These are phyloP conservation scores for Pythium apleroticum DNA, from an alignment of 352 stramenopile species.

Conservation along the genomic window DNA sequence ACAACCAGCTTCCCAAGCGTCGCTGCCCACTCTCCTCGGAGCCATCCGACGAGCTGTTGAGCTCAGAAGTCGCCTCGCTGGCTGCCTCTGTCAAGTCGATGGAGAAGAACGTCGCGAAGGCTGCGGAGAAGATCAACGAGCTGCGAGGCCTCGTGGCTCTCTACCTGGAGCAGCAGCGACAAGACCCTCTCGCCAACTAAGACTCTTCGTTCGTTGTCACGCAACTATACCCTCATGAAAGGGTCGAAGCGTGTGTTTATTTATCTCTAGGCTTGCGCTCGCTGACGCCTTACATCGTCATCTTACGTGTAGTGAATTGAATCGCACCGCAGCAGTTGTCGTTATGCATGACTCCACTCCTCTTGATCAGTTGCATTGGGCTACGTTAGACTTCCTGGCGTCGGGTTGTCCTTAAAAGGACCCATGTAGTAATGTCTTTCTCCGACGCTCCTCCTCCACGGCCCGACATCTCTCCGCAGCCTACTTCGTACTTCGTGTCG, in stretches of 20 bases:
- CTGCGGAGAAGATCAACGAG: conserved; percentile 43
- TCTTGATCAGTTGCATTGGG: not conserved
- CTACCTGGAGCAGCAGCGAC: conserved; percentile 31
- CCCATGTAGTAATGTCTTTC: no score
- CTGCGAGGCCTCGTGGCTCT: conserved; percentile 44
- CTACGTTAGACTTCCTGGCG: no score
- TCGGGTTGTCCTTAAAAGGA: no score
- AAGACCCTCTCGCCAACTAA: conserved; percentile 3
- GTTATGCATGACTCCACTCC: not conserved
- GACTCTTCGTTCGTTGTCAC: not conserved
- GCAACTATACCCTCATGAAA: not conserved
- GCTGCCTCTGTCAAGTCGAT: conserved; percentile 29
- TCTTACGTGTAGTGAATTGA: not conserved
- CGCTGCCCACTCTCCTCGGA: conserved; percentile 31
- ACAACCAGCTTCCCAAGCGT: conserved; percentile 28
- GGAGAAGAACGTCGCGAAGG: conserved; percentile 40
- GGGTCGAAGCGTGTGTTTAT: not conserved
- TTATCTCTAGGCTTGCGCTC: not conserved
- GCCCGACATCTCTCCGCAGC: not conserved
- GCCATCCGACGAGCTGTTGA: conserved; percentile 19
- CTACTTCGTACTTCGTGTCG: conserved; percentile 3
- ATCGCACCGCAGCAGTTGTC: not conserved
- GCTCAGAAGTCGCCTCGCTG: conserved; percentile 39
- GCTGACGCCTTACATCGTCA: not conserved
- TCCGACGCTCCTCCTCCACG: not conserved